phyloP scores from a whole-genome alignment of 1,139 yeast genomes.

The Magnusiomyces tetraspermus region DNA sequence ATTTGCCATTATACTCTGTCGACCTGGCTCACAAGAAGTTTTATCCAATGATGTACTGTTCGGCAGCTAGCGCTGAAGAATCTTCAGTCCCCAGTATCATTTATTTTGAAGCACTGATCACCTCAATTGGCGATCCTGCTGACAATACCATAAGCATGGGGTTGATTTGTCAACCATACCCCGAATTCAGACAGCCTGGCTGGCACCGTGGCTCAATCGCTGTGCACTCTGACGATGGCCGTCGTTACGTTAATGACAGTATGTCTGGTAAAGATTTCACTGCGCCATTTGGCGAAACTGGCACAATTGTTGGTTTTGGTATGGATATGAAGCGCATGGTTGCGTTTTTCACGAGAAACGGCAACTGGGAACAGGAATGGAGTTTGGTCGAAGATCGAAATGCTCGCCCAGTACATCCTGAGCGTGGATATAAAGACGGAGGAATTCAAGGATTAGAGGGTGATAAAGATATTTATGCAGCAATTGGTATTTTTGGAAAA shows the following conservation, averaged over 20 bases:
- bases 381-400: conserved; percentile 18
- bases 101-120: conserved; percentile 24
- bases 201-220: conserved; percentile 29
- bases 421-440: conserved; percentile 19
- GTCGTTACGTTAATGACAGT: conserved; percentile 25
- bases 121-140: conserved; percentile 18
- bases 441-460: conserved; percentile 23
- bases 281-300: conserved; percentile 17
- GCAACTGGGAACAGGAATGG: conserved; percentile 21
- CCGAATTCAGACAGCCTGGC: conserved; percentile 26
- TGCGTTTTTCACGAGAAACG: conserved; percentile 21
- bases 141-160: conserved; percentile 25
- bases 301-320: conserved; percentile 26
- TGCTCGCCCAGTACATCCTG: conserved; percentile 17
- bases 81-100: conserved; percentile 8
- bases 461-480: conserved; percentile 23
- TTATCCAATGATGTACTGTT: conserved; percentile 10
- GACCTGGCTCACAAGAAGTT: not conserved
- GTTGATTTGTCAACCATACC: conserved; percentile 25
- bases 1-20: conserved; percentile 18
- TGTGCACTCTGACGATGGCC: conserved; percentile 28
- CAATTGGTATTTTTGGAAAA: conserved; percentile 26
- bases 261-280: conserved; percentile 22
- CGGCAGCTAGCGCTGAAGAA: not conserved
- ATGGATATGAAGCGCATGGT: conserved; percentile 20